Conservation (phyloP, 202 grass and related monocot genomes). For the Zoysia matrella region DNA sequence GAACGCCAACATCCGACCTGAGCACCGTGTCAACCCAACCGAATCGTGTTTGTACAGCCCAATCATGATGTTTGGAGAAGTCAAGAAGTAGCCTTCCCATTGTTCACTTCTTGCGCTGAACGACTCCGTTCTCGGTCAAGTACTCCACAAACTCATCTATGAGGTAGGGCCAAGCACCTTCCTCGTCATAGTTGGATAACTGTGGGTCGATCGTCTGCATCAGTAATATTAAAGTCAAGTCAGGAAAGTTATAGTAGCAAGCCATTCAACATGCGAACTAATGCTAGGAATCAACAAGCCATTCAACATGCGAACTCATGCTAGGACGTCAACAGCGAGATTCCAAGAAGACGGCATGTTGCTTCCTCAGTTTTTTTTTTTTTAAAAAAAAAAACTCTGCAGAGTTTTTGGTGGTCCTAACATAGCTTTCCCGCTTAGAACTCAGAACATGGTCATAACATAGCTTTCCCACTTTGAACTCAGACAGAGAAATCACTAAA, state of each 20-base stretch:
- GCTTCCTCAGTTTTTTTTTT: background rate
- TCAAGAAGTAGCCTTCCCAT: background rate
- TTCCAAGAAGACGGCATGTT: background rate
- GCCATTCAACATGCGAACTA: slow-evolving; percentile 1
- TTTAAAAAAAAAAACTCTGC: too few species aligned
- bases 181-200: slow-evolving; percentile 88
- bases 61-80: slow-evolving; percentile 47
- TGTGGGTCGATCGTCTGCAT: slow-evolving; percentile 84
- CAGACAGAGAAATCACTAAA: background rate
- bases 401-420: too few species aligned
- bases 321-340: too few species aligned
- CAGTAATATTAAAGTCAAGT: background rate
- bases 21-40: slow-evolving; percentile 25
- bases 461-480: background rate
- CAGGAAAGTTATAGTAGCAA: slow-evolving; percentile 11
- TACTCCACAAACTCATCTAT: slow-evolving; percentile 99
- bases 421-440: too few species aligned
- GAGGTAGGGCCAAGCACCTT: slow-evolving; percentile 98
- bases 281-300: background rate
- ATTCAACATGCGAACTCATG: background rate
- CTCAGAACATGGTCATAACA: background rate
- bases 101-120: slow-evolving; percentile 61
- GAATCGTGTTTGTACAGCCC: slow-evolving; percentile 49
- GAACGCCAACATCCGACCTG: slow-evolving; percentile 25
- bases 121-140: slow-evolving; percentile 77